A percentile compares a stretch with the other conserved stretches of the same genome.
Evolutionary conservation across 1,284 basidiomycete genomes (phyloP).

Genomic region (Rhodotorula sp.): DNA sequence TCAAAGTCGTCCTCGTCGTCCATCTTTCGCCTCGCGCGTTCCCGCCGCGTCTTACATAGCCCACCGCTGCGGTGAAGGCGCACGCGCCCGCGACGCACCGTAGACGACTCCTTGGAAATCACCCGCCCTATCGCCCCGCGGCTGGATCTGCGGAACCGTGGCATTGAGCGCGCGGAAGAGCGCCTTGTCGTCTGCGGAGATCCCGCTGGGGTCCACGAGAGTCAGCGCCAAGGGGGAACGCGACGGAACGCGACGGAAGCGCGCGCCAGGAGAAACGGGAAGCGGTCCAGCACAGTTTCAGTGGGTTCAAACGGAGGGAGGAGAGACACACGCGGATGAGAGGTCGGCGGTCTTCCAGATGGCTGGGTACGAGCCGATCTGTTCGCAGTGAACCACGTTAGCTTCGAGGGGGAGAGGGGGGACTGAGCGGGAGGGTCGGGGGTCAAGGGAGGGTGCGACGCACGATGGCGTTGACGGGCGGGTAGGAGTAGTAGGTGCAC

Average conservation of each 20-base stretch:
- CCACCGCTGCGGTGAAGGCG: too few relatives aligned
- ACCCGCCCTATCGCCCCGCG: constrained; percentile 34
- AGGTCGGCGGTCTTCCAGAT: constrained; percentile 27
- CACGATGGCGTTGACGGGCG: constrained; percentile 15
- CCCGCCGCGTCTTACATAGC: too few relatives aligned
- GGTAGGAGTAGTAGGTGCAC: constrained; percentile 22
- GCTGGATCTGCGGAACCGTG: constrained; percentile 34
- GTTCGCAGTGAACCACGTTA: neutral
- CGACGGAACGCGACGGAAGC: neutral
- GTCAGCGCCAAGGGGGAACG: neutral
- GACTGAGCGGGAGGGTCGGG: too few relatives aligned
- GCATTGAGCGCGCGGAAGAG: constrained; percentile 34
- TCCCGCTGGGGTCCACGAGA: constrained; percentile 5
- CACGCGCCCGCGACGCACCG: too few relatives aligned
- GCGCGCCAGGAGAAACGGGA: neutral
- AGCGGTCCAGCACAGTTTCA: too few relatives aligned
- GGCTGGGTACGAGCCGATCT: constrained; percentile 21
- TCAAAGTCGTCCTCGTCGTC: too few relatives aligned
- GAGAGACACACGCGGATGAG: constrained; percentile 10
- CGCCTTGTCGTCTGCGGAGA: constrained; percentile 4
- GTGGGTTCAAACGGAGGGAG: too few relatives aligned
- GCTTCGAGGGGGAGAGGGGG: too few relatives aligned
- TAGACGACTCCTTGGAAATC: constrained; percentile 24
- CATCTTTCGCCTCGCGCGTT: too few relatives aligned
- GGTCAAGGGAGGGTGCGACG: neutral